Base-by-base conservation (phyloP, 148 eudicot genomes). In the Chenopodium album region DNA sequence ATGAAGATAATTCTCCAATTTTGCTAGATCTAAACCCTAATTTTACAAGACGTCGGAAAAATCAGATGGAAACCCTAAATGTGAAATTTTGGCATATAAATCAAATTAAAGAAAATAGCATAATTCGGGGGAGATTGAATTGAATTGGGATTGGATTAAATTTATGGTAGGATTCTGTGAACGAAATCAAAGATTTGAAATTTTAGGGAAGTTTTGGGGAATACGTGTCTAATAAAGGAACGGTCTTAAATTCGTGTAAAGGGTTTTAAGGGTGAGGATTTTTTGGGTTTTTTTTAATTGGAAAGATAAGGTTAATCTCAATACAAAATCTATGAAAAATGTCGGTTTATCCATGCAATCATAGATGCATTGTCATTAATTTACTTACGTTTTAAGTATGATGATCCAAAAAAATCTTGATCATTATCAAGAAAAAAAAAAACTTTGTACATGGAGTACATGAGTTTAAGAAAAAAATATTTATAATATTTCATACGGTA, bases 21-120 rank as follows among this genome's bases (percentile, higher is more conserved):
- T 41, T 34, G 41, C 9, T 22, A 9, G 83, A 84, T 79, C 80
- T 69, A 67, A 44, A 76, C 59, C 64, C 83, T 81, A 75, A 50
- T 75, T 41, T 0, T 32, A 79, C 82, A 28, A 4, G 2, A 31
- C 54, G 54, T 50, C 16, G 54, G 16, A 50, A 50, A 48, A 50
- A 12, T 50, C 54, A 71, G 26, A 60, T 80, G 70, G 19, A 34
- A 37, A 71, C 11, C 14, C 32, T 52, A 56, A 17, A 71, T 44
- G 16, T 5, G n/a, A 56, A 41, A 41, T 41, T 41, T 6, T 5
- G 44, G 44, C 7, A 41, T 5, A 41, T 41, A 41, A 41, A 41
- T 41, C 8, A 41, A 41, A 41, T 41, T 73, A 19, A 56, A 1
- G 28, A 44, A 41, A 66, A 66, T 17, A 74, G 6, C 20, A 46